phyloP scores from a whole-genome alignment of 345 rosid genomes.

The Garcia nutans region DNA sequence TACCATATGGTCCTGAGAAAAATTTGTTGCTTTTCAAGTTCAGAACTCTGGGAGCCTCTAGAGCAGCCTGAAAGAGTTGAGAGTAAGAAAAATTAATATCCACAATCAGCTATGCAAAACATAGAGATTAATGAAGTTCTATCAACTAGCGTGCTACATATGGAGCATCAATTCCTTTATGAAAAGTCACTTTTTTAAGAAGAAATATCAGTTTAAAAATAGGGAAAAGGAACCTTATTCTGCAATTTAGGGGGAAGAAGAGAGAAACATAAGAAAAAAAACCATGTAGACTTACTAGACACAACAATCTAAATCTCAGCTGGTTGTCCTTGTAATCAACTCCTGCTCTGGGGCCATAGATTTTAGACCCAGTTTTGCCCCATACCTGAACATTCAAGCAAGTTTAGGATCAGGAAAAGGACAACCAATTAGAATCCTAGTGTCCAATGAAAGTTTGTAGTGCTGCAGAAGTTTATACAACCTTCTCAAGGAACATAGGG shows the following conservation, averaged over 20 bases:
- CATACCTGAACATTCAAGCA: constrained; percentile 48
- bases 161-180: background rate
- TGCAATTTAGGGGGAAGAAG: background rate
- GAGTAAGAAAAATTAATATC: background rate
- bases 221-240: background rate
- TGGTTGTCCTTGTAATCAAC: constrained; percentile 80
- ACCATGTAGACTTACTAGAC: constrained; percentile 48
- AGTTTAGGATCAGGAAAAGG: constrained; percentile 16
- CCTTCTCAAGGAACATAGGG: constrained; percentile 89
- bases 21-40: constrained; percentile 50
- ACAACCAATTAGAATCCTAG: background rate
- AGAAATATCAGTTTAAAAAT: background rate
- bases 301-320: constrained; percentile 78
- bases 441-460: background rate
- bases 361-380: constrained; percentile 88
- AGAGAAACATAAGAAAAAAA: background rate
- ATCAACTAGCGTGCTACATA: background rate
- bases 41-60: constrained; percentile 83
- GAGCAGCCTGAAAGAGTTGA: constrained; percentile 67
- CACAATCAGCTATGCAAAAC: no score
- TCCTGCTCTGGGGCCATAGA: constrained; percentile 84
- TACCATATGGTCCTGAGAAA: constrained; percentile 93
- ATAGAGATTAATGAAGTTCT: no score
- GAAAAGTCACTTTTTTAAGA: background rate
- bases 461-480: constrained; percentile 8